Percentiles rank a stretch among this genome's conserved stretches.
These are phyloP conservation scores for Cylindrotheca closterium DNA, from an alignment of 108 stramenopile genomes.

Conservation along the genomic window DNA sequence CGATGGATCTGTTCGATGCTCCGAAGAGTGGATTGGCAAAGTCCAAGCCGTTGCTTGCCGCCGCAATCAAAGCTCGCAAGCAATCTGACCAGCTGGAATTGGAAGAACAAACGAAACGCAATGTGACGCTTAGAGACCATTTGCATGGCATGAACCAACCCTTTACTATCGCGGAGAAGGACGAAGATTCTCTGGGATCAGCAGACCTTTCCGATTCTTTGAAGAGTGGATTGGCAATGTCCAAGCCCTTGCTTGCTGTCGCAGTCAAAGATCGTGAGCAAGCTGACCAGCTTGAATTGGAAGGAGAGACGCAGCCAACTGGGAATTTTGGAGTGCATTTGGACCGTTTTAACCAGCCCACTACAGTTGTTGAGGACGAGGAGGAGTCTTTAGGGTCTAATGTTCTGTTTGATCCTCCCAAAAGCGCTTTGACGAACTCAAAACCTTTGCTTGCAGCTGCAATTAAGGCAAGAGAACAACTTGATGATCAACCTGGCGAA, in stretches of 20 bases:
- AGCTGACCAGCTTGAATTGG: too few relatives aligned
- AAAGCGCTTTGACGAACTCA: neutral
- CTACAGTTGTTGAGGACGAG: neutral
- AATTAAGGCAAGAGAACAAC: constrained; percentile 17
- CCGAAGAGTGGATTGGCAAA: neutral
- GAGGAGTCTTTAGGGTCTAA: constrained; percentile 4
- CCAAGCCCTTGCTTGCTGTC: constrained; percentile 13
- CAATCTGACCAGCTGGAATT: neutral
- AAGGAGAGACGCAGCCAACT: neutral
- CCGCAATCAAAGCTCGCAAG: constrained; percentile 16
- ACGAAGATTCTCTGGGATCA: constrained; percentile 2
- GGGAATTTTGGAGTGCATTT: constrained; percentile 6
- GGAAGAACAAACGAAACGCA: neutral
- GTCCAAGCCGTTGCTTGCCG: constrained; percentile 10
- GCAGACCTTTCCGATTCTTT: constrained; percentile 18
- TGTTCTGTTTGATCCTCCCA: constrained; percentile 14
- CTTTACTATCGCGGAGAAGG: neutral
- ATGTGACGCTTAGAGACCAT: too few relatives aligned
- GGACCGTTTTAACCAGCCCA: constrained; percentile 9
- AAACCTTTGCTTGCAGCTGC: constrained; percentile 20
- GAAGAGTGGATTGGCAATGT: neutral
- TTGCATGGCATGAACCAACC: constrained; percentile 8
- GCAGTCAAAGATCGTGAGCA: constrained; percentile 16
- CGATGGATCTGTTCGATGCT: constrained; percentile 13
- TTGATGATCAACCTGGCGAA: neutral